Percentiles rank a stretch among this genome's conserved stretches.
Conservation (phyloP, 2,329 filamentous ascomycete species). For the Alternaria alternata region DNA sequence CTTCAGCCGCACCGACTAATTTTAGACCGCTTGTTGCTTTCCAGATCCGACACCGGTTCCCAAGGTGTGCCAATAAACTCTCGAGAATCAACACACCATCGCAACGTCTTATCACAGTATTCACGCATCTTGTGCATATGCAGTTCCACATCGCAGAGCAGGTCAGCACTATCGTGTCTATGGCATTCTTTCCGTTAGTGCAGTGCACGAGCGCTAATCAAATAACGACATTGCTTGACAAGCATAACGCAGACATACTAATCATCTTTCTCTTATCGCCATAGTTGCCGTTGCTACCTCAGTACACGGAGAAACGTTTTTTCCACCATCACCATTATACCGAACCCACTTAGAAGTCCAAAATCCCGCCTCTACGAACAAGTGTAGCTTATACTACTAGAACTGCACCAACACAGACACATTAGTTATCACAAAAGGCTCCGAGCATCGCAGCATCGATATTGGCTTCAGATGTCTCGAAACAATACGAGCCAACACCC, state of each 20-base stretch:
- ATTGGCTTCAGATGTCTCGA: neutral
- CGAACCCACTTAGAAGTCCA: neutral
- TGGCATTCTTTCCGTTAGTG: neutral
- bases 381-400: neutral
- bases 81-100: neutral
- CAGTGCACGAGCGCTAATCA: neutral
- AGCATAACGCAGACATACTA: neutral
- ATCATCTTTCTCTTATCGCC: neutral
- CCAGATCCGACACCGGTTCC: neutral
- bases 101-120: neutral
- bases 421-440: neutral
- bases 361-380: neutral
- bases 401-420: neutral
- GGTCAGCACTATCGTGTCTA: neutral
- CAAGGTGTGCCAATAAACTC: neutral
- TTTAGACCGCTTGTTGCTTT: neutral
- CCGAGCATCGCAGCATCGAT: neutral
- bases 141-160: neutral
- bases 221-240: too few relatives aligned
- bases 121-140: neutral
- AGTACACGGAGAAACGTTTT: neutral
- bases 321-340: neutral
- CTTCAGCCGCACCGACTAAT: constrained; percentile 1
- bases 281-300: neutral
- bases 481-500: neutral